phyloP scores from a whole-genome alignment of 2,329 filamentous ascomycete genomes.

The Botryotinia globosa region DNA sequence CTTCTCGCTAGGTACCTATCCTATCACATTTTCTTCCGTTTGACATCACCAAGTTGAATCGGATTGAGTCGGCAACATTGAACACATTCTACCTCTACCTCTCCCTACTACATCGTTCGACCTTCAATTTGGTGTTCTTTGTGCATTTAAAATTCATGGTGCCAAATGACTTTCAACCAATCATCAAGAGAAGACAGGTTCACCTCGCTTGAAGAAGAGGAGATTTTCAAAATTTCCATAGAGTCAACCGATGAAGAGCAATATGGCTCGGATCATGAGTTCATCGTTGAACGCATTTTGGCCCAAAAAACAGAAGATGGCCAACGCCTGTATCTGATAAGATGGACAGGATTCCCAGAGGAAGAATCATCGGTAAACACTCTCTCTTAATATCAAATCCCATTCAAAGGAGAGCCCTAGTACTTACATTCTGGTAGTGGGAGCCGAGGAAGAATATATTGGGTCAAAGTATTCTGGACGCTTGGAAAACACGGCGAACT shows the following conservation, averaged over 20 bases:
- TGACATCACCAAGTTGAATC: neutral
- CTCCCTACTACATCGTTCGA: neutral
- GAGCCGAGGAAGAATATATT: constrained; percentile 46
- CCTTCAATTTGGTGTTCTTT: neutral
- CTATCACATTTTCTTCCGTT: neutral
- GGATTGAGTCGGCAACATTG: neutral
- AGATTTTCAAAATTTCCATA: constrained; percentile 56
- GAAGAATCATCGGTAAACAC: constrained; percentile 47
- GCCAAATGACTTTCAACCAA: constrained; percentile 1
- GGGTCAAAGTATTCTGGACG: constrained; percentile 40
- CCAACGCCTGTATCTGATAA: constrained; percentile 54
- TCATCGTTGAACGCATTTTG: constrained; percentile 48
- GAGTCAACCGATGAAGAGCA: constrained; percentile 46
- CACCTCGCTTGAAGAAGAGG: constrained; percentile 44
- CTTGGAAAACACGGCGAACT: constrained; percentile 34
- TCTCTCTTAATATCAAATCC: neutral
- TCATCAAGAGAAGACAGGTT: neutral
- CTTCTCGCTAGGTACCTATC: neutral
- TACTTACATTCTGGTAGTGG: constrained; percentile 39
- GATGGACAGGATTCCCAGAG: constrained; percentile 60
- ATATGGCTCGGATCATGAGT: constrained; percentile 34
- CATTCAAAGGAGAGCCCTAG: neutral
- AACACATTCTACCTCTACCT: neutral
- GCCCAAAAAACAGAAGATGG: constrained; percentile 44
- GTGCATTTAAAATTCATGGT: neutral